These are phyloP conservation scores for Suhomyces sp. DNA, from an alignment of 805 yeast species.

Conservation along the genomic window DNA sequence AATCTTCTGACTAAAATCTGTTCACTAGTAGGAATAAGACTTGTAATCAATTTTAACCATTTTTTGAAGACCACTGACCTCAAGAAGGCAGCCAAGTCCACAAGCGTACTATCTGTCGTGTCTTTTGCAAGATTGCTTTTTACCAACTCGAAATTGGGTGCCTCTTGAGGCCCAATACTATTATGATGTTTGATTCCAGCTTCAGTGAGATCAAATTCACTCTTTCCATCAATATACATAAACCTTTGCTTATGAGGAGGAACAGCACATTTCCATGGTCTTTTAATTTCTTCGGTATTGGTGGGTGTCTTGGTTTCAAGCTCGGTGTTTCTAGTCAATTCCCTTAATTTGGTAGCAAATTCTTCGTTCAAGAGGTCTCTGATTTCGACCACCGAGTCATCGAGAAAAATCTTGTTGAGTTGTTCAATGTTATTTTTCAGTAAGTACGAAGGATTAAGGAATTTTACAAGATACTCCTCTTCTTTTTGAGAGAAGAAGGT, in stretches of 20 bases:
- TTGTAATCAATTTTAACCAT: slow-evolving; percentile 67
- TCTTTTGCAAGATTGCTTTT: slow-evolving; percentile 4
- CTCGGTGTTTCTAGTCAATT: slow-evolving; percentile 55
- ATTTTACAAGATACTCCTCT: slow-evolving; percentile 48
- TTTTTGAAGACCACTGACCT: slow-evolving; percentile 62
- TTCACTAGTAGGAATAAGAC: slow-evolving; percentile 59
- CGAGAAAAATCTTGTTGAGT: slow-evolving; percentile 54
- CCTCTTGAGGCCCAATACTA: slow-evolving; percentile 47
- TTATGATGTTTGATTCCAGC: slow-evolving; percentile 29
- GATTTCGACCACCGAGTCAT: slow-evolving; percentile 70
- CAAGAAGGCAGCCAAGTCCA: slow-evolving; percentile 57
- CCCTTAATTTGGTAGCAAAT: slow-evolving; percentile 47
- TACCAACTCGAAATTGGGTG: slow-evolving; percentile 49
- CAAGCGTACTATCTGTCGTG: slow-evolving; percentile 41
- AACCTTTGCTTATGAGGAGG: slow-evolving; percentile 94
- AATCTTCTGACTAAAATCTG: slow-evolving; percentile 78
- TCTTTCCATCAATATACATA: slow-evolving; percentile 73
- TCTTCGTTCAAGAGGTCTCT: slow-evolving; percentile 59
- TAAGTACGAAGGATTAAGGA: slow-evolving; percentile 53
- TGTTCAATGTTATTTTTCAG: slow-evolving; percentile 27
- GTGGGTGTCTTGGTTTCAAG: slow-evolving; percentile 62
- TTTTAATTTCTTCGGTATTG: slow-evolving; percentile 49
- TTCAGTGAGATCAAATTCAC: slow-evolving; percentile 34
- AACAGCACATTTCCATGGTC: slow-evolving; percentile 87
- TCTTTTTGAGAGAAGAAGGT: slow-evolving; percentile 44